phyloP scores from a whole-genome alignment of 768 basidiomycete species.

The Psilocybe cyanescens region DNA sequence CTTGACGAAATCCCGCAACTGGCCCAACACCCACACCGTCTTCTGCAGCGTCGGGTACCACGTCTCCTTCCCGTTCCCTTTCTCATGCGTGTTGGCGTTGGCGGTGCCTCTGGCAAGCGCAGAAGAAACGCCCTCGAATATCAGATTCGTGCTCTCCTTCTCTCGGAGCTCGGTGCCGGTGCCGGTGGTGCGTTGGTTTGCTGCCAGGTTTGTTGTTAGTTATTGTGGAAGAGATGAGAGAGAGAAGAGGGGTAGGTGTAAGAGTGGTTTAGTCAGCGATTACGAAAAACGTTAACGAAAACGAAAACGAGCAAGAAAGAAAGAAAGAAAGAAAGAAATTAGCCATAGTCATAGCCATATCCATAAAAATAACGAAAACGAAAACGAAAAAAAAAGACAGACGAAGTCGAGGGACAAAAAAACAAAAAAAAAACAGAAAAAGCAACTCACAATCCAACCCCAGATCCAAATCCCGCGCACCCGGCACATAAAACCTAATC shows the following conservation, averaged over 20 bases:
- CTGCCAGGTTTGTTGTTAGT: neutral
- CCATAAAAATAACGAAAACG: too few species aligned
- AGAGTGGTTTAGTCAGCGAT: too few species aligned
- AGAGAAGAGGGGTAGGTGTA: too few species aligned
- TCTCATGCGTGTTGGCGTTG: neutral
- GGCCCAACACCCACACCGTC: slow-evolving; percentile 90
- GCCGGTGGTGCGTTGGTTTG: slow-evolving; percentile 41
- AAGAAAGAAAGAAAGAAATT: too few species aligned
- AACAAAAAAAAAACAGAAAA: slow-evolving; percentile 4
- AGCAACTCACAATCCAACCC: slow-evolving; percentile 64
- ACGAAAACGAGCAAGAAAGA: too few species aligned
- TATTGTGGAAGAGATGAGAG: too few species aligned
- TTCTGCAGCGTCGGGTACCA: slow-evolving; percentile 93
- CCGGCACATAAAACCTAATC: slow-evolving; percentile 81
- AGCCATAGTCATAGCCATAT: too few species aligned
- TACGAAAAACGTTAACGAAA: too few species aligned
- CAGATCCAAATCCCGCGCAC: slow-evolving; percentile 82
- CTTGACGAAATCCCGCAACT: slow-evolving; percentile 91
- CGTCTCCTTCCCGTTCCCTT: slow-evolving; percentile 57
- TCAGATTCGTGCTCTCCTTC: slow-evolving; percentile 68
- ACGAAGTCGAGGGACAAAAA: neutral
- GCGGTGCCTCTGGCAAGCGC: slow-evolving; percentile 40
- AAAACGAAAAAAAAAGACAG: too few species aligned
- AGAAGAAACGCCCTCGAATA: slow-evolving; percentile 69
- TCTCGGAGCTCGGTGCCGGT: slow-evolving; percentile 54